Evolutionary conservation across 495 filamentous ascomycete genomes (phyloP), one percentile per base, ranked within the genome.

Genomic region (Antarctomyces pellizariae): DNA sequence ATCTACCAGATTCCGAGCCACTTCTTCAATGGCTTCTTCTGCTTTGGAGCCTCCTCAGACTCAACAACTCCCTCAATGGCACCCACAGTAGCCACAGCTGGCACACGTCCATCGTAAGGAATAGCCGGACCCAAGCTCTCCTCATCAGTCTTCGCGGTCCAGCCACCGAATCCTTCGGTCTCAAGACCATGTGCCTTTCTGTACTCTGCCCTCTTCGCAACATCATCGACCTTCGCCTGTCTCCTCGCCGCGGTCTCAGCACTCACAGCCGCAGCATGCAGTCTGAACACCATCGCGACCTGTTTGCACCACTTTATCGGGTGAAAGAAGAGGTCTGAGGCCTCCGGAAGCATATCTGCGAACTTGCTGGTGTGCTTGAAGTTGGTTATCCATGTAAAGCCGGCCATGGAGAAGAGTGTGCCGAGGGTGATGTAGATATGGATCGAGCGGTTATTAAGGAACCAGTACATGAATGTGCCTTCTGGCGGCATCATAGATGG

Each of bases 141-240:
- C n/a, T 36, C 39, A 30, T 46, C 53, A 22, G 13, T 43, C 41
- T 44, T 50, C 5, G 42, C 42, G 0, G 43, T 50, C 57, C 57
- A 55, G 11, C 46, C 50, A 22, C 44, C 53, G 35, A 55, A 44
- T 3, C 47, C 47, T 34, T 62, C 50, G 22, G 67, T 59, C 36
- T 72, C 68, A 39, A 84, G 15, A 5, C 78, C 80, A 59, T 91
- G 78, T 28, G 75, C 78, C 52, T 72, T 63, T 25, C 76, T 67
- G 47, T 75, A 93, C 47, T 70, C 61, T 22, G 53, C 53, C 34
- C 82, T 56, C 64, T 89, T 86, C 44, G 64, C 53, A 18, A 75
- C 70, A 52, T 93, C 82, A 20, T 86, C 75, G 31, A 72, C 49
- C 17, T 64, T 61, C 33, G 56, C 54, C 30, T 59, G 52, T 20